Percentiles rank a stretch among this genome's conserved stretches.
These are phyloP conservation scores for Blastobotrys capitulatus DNA, from an alignment of 1,139 yeast species.

Conservation along the genomic window DNA sequence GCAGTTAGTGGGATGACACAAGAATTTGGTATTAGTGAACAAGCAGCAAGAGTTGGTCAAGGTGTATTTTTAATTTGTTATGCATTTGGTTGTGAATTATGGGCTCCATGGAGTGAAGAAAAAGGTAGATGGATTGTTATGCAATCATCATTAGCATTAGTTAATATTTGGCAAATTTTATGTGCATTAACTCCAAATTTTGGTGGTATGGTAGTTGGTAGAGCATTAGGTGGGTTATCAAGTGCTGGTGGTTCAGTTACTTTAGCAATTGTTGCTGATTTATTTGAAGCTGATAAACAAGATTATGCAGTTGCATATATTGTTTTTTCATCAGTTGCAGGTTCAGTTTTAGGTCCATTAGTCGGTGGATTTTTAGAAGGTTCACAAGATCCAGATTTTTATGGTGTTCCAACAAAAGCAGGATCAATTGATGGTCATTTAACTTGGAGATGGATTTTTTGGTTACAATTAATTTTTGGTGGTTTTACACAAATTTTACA, in stretches of 20 bases:
- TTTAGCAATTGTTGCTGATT: slow-evolving; percentile 39
- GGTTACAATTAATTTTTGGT: slow-evolving; percentile 40
- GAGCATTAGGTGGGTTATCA: slow-evolving; percentile 31
- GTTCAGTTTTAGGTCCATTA: slow-evolving; percentile 38
- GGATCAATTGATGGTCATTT: slow-evolving; percentile 14
- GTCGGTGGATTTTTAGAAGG: slow-evolving; percentile 37
- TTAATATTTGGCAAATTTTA: slow-evolving; percentile 38
- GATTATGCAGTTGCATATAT: slow-evolving; percentile 39
- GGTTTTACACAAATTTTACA: slow-evolving; percentile 33
- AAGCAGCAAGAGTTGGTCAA: slow-evolving; percentile 35
- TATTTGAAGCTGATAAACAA: slow-evolving; percentile 38
- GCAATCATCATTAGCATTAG: slow-evolving; percentile 35
- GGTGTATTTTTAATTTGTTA: slow-evolving; percentile 37
- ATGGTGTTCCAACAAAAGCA: not conserved
- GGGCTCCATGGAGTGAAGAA: slow-evolving; percentile 43
- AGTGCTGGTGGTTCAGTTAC: slow-evolving; percentile 40
- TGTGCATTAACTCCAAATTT: slow-evolving; percentile 37
- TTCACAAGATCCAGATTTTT: slow-evolving; percentile 11
- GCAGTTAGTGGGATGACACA: slow-evolving; percentile 31
- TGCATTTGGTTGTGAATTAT: slow-evolving; percentile 40
- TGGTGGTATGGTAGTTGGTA: slow-evolving; percentile 32
- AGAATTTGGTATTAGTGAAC: slow-evolving; percentile 31
- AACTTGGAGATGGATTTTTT: slow-evolving; percentile 37
- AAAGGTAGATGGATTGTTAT: slow-evolving; percentile 38
- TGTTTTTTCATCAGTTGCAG: slow-evolving; percentile 39